Conservation (phyloP, 1,284 basidiomycete species). For the Moniliella sp. region DNA sequence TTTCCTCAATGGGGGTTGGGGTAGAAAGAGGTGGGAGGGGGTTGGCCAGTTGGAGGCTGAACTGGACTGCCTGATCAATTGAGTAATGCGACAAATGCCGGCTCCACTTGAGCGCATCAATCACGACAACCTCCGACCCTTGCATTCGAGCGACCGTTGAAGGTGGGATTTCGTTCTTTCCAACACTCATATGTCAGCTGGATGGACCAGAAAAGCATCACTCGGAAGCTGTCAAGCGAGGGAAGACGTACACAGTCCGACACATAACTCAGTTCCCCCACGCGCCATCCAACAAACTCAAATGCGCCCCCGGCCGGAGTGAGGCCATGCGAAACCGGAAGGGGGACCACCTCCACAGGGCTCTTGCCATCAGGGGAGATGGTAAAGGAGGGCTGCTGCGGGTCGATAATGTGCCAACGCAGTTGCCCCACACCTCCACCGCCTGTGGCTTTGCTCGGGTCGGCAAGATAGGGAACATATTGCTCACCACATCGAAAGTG, state of each 20-base stretch:
- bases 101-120: constrained; percentile 22
- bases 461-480: constrained; percentile 26
- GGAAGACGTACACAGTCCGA: too few relatives aligned
- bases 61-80: constrained; percentile 18
- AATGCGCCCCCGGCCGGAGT: constrained; percentile 10
- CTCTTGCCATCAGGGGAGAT: constrained; percentile 3
- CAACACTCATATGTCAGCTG: too few relatives aligned
- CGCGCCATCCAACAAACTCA: constrained; percentile 20
- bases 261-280: constrained; percentile 24
- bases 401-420: constrained; percentile 23
- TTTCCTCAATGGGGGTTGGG: too few relatives aligned
- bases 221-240: too few relatives aligned
- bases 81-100: constrained; percentile 22
- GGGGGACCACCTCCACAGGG: constrained; percentile 8
- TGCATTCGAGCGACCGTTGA: constrained; percentile 8
- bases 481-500: constrained; percentile 12
- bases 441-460: constrained; percentile 13
- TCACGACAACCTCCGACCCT: constrained; percentile 14
- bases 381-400: constrained; percentile 6
- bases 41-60: too few relatives aligned
- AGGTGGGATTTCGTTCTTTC: constrained; percentile 15
- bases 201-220: too few relatives aligned
- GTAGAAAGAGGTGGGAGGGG: too few relatives aligned
- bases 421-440: constrained; percentile 24
- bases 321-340: constrained; percentile 21